phyloP scores from a whole-genome alignment of 176 grass and related monocot genomes.

The Paspalum vaginatum region DNA sequence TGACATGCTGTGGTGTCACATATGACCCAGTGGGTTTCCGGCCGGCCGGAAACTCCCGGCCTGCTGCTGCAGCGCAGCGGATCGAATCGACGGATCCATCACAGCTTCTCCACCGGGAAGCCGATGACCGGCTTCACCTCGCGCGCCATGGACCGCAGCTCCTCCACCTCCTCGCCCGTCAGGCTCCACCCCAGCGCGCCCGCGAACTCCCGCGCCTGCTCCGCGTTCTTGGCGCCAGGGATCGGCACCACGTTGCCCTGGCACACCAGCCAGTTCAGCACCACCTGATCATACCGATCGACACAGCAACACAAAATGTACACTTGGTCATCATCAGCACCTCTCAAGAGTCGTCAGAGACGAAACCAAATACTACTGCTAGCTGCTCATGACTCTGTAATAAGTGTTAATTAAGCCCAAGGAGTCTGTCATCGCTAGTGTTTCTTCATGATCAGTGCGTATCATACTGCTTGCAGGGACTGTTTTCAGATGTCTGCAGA shows the following conservation, averaged over 20 bases:
- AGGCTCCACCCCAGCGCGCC: conserved; percentile 68
- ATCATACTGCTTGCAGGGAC: neutral
- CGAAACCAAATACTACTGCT: neutral
- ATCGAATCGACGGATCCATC: neutral
- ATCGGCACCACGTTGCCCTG: conserved; percentile 91
- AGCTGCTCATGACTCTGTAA: neutral
- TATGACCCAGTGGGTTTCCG: too few species aligned
- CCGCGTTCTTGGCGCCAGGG: conserved; percentile 80
- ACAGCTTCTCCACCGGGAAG: conserved; percentile 76
- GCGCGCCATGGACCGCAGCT: conserved; percentile 58
- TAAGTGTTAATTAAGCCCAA: neutral
- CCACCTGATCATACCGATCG: conserved; percentile 50
- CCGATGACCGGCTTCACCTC: conserved; percentile 49
- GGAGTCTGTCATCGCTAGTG: neutral
- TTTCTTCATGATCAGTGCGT: neutral
- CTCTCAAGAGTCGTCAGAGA: neutral
- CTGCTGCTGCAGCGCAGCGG: neutral
- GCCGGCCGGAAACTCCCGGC: neutral
- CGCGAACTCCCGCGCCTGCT: conserved; percentile 65
- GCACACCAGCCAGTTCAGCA: conserved; percentile 88
- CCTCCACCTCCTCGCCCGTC: conserved; percentile 50
- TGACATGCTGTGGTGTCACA: too few species aligned
- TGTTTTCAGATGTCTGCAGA: neutral
- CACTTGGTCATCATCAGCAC: neutral
- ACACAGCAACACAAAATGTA: neutral